Conservation (phyloP, 129 eudicot species). For the Tagetes erecta region DNA sequence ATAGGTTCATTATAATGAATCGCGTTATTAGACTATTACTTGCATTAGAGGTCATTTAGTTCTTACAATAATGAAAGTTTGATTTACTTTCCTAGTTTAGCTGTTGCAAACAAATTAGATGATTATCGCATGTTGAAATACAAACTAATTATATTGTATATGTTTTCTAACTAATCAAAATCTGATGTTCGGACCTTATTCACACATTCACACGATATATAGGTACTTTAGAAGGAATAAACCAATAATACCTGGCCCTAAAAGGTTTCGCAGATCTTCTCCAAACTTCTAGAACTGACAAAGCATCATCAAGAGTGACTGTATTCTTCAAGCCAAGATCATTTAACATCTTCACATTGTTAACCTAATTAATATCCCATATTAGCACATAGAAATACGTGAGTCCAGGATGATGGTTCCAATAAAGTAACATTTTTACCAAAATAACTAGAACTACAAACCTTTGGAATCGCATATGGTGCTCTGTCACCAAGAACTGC, state of each 20-base stretch:
- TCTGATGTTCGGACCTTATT: background rate
- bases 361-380: slow-evolving; percentile 48
- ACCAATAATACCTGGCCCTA: slow-evolving; percentile 58
- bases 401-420: background rate
- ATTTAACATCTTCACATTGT: slow-evolving; percentile 49
- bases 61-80: background rate
- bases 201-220: background rate
- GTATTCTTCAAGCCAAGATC: slow-evolving; percentile 65
- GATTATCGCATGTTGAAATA: background rate
- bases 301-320: slow-evolving; percentile 59
- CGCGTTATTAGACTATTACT: background rate
- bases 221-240: background rate
- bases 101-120: background rate
- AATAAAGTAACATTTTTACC: background rate
- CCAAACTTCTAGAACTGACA: slow-evolving; percentile 56
- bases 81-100: background rate
- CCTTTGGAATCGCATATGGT: slow-evolving; percentile 77
- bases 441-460: slow-evolving; percentile 30
- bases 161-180: background rate
- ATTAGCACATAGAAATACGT: slow-evolving; percentile 1
- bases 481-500: slow-evolving; percentile 60
- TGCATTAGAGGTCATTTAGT: background rate
- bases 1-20: background rate
- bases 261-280: slow-evolving; percentile 47
- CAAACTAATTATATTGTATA: background rate